These are phyloP conservation scores for Phanerochaete sordida DNA, from an alignment of 768 basidiomycete genomes.

Conservation along the genomic window DNA sequence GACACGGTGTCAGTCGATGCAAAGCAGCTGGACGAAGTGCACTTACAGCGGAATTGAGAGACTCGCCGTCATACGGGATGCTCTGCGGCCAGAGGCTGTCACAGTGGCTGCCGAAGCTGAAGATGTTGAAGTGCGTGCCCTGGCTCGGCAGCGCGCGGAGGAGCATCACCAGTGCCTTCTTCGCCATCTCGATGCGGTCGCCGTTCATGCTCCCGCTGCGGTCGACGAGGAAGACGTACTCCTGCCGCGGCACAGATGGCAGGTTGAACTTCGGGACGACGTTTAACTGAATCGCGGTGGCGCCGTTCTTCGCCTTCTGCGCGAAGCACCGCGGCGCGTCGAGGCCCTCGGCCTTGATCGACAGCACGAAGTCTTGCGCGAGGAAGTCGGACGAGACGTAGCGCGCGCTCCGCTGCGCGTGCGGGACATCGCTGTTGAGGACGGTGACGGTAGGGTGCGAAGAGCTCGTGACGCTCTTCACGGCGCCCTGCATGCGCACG, in stretches of 20 bases:
- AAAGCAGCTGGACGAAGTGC: background rate
- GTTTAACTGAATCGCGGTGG: constrained; percentile 49
- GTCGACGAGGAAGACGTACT: constrained; percentile 62
- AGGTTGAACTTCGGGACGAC: constrained; percentile 51
- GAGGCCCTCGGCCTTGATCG: constrained; percentile 43
- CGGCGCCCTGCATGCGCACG: constrained; percentile 46
- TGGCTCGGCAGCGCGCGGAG: constrained; percentile 44
- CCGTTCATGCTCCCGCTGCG: constrained; percentile 51
- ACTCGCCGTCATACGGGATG: constrained; percentile 25
- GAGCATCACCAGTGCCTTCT: constrained; percentile 41
- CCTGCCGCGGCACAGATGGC: constrained; percentile 40
- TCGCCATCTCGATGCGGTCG: constrained; percentile 43
- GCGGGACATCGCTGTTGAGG: constrained; percentile 31
- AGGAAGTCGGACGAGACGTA: constrained; percentile 42
- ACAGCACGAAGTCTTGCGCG: constrained; percentile 47
- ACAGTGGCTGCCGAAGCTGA: constrained; percentile 42
- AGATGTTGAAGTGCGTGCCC: constrained; percentile 52
- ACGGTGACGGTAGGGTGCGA: constrained; percentile 38
- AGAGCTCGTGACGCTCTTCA: constrained; percentile 39
- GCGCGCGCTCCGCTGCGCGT: constrained; percentile 35
- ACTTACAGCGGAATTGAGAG: constrained; percentile 38
- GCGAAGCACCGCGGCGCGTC: constrained; percentile 57
- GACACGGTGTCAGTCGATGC: constrained; percentile 27
- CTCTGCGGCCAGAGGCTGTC: constrained; percentile 35
- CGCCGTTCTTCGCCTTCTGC: constrained; percentile 33